A percentile compares a stretch with the other conserved stretches of the same genome.
phyloP scores from a whole-genome alignment of 208 protist species.

The Crithidia mellificae region DNA sequence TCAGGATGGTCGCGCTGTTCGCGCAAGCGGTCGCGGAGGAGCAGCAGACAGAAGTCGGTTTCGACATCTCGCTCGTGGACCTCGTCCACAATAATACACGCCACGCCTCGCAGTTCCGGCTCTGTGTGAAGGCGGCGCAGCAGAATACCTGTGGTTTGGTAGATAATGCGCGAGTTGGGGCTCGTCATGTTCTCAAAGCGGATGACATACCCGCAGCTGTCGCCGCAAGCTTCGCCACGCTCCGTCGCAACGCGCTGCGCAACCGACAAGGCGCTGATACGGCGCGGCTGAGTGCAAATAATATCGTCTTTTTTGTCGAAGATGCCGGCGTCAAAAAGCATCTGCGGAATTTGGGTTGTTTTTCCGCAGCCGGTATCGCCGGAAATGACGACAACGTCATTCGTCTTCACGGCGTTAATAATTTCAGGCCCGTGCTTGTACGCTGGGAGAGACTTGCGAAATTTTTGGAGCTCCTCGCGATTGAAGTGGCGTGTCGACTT shows the following conservation, averaged over 20 bases:
- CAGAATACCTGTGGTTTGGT: constrained; percentile 98
- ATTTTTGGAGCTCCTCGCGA: constrained; percentile 48
- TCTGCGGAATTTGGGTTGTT: constrained; percentile 94
- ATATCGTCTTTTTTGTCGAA: constrained; percentile 60
- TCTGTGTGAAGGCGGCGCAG: constrained; percentile 96
- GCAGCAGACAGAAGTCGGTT: constrained; percentile 81
- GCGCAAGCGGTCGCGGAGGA: constrained; percentile 69
- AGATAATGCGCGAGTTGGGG: constrained; percentile 94
- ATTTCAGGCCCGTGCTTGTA: constrained; percentile 58
- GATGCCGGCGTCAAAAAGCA: constrained; percentile 70
- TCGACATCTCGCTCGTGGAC: constrained; percentile 89
- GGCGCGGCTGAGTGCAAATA: constrained; percentile 89
- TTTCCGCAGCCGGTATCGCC: constrained; percentile 98
- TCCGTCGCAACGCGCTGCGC: constrained; percentile 88
- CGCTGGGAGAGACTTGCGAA: constrained; percentile 62
- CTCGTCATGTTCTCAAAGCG: constrained; percentile 85
- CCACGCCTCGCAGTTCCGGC: constrained; percentile 76
- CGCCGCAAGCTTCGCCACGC: constrained; percentile 77
- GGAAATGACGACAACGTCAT: constrained; percentile 85
- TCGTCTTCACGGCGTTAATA: constrained; percentile 54
- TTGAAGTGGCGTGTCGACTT: constrained; percentile 10
- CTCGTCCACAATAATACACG: constrained; percentile 88
- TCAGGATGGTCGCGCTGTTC: constrained; percentile 51
- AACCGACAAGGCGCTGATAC: constrained; percentile 91
- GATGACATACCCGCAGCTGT: constrained; percentile 90